Base-by-base conservation (phyloP, 805 yeast genomes). In the Ogataea salicorniae region DNA sequence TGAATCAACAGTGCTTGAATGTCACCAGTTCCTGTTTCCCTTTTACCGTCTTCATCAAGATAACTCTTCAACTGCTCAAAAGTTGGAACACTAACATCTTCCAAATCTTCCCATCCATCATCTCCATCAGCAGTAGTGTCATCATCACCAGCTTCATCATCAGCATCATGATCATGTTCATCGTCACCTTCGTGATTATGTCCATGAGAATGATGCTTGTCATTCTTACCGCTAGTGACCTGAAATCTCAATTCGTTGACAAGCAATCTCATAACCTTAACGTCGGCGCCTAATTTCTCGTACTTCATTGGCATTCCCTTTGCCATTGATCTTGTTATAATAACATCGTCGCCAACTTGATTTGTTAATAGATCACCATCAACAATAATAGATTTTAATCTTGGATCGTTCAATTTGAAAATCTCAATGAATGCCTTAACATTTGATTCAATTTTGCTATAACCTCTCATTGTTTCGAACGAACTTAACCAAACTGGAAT, bases 251-350 rank as follows among this genome's bases (percentile, higher is more conserved):
- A 69, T 61, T 92, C 98, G 29, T 77, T 71, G 4, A 84, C 62
- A 42, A 92, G 73, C 20, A 91, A 67, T 58, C 84, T 85, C 41
- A 89, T 61, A 20, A 92, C 88, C 60, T 88, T 90, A 38, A 74
- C 72, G 15, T 84, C 77, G 0, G 88, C 87, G 0, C 91, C 72
- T 2, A 90, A 73, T 58, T 76, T 80, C 0, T 86, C 79, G 55
- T 76, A 88, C 55, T 73, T 65, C 43, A 79, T 76, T 0, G 87
- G 85, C 75, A 81, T 73, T 15, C 66, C 65, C 55, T 78, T 81
- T 4, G 95, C 80, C 84, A 83, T 86, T 0, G 97, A 87, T 59
- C 98, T 77, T 0, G 98, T 92, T 4, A 88, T 69, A 34, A 92
- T 90, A n/a, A 79, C 56, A 46, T 81, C 85, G 15, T 73, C 72